These are phyloP conservation scores for Chaetomium strumarium DNA, from an alignment of 2,329 filamentous ascomycete species.

Conservation along the genomic window DNA sequence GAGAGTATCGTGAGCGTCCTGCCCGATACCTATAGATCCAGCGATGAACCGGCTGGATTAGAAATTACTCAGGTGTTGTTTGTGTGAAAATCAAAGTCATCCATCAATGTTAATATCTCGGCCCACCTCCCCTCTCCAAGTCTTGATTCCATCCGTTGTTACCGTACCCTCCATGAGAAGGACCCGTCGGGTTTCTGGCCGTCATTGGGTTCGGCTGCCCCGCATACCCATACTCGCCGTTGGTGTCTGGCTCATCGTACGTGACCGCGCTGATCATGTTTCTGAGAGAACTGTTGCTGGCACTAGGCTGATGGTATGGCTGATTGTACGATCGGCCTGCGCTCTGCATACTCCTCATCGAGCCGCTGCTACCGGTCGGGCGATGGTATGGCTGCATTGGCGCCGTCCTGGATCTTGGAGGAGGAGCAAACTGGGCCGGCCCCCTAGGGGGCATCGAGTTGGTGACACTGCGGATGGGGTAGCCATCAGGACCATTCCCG, in stretches of 20 bases:
- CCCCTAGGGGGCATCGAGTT: conserved; percentile 26
- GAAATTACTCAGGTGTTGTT: no score
- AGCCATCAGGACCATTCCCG: conserved; percentile 21
- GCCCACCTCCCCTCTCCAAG: conserved; percentile 18
- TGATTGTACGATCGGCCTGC: conserved; percentile 5
- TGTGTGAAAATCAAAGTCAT: no score
- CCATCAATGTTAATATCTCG: conserved; percentile 16
- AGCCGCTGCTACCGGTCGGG: conserved; percentile 12
- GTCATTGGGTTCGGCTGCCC: conserved; percentile 3
- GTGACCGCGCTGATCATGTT: conserved; percentile 11
- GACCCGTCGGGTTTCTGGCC: neutral
- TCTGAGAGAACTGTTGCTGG: conserved; percentile 22
- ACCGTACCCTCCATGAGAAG: conserved; percentile 12
- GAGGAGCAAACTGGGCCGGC: conserved; percentile 22
- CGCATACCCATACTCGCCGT: conserved; percentile 7
- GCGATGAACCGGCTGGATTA: no score
- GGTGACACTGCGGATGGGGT: conserved; percentile 27
- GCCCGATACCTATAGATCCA: no score
- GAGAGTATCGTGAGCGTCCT: no score
- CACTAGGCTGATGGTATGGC: conserved; percentile 16
- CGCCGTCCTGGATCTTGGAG: conserved; percentile 32
- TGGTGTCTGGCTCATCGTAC: conserved; percentile 1
- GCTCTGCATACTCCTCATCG: neutral
- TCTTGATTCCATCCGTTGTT: conserved; percentile 25
- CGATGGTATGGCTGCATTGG: conserved; percentile 25